Evolutionary conservation across 768 basidiomycete genomes (phyloP).

Genomic region (Xerocomellus intermedius): DNA sequence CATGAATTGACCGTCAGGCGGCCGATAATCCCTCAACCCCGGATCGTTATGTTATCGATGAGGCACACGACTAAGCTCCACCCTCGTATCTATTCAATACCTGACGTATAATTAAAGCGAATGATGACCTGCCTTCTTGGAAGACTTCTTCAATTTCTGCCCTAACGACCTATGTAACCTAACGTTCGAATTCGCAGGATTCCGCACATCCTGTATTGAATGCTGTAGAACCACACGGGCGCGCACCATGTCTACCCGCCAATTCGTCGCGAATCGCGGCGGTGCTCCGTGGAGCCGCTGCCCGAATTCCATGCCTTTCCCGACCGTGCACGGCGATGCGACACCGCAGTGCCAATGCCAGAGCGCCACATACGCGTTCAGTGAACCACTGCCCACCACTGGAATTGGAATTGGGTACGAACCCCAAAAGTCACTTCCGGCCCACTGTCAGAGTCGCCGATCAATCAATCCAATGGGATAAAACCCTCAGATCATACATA

Average conservation of each 20-base stretch:
- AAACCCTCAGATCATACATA: constrained; percentile 5
- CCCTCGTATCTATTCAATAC: not conserved
- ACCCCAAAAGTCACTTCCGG: constrained; percentile 6
- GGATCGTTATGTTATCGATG: not conserved
- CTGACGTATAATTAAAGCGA: not conserved
- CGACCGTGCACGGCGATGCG: not conserved
- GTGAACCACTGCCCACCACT: not conserved
- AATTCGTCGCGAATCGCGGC: constrained; percentile 14
- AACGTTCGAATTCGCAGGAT: not conserved
- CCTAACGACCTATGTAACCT: not conserved
- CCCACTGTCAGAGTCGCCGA: not conserved
- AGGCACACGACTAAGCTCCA: not conserved
- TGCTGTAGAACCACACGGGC: not conserved
- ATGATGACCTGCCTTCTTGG: not conserved
- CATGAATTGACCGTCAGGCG: not conserved
- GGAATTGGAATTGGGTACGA: constrained; percentile 11
- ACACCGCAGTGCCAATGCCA: not conserved
- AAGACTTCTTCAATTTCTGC: constrained; percentile 5
- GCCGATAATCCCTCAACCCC: not conserved
- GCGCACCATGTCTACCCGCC: not conserved
- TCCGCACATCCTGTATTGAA: not conserved
- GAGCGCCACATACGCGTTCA: not conserved
- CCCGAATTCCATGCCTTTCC: not conserved
- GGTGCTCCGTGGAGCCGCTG: constrained; percentile 11
- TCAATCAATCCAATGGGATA: constrained; percentile 10